Base-by-base conservation (phyloP, 768 basidiomycete genomes). In the Pleurotus sapidus region DNA sequence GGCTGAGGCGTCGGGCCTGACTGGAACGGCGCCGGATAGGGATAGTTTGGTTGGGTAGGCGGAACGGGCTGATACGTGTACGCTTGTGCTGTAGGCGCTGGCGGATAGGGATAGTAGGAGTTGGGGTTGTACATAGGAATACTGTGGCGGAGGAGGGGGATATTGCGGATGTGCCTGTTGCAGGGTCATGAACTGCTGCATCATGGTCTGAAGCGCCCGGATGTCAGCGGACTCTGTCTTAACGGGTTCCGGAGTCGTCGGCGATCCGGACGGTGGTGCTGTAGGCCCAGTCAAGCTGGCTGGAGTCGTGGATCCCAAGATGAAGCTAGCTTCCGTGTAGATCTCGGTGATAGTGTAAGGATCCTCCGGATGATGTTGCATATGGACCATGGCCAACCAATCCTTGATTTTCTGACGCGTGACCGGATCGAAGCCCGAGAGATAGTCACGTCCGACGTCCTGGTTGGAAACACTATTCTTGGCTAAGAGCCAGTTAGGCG, bases 371-470 rank as follows among this genome's bases (percentile, higher is more conserved):
- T 59, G 59, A n/a, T 61, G 59, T 18, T 67, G 64, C 0, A 63
- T 66, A 9, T 48, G 23, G 24, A 64, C 67, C 49, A 69, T 49
- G 17, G 62, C 54, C 0, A 70, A 64, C 1, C 65, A 61, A 2
- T 61, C 59, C 0, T 55, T 38, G 9, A 66, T 27, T 2, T 34
- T 12, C 6, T 8, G 18, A 49, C 47, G 45, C 20, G 66, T 46
- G 0, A 55, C 20, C 0, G 59, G 56, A 18, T 54, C 46, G 24
- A 68, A 59, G 0, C 58, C 60, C 3, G 49, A 51, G n/a, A 62
- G 17, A 51, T 65, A 70, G 5, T 64, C 58, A 3, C 64, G 61
- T 18, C 61, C 59, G 23, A 61, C 65, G n/a, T 71, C 69, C 3
- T 59, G 42, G 4, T 55, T 40, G 3, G 61, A 62, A 3, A 68